Evolutionary conservation across 2,329 filamentous ascomycete species (phyloP), one percentile per base, ranked within the genome.

Genomic region (Cladosporium velox): DNA sequence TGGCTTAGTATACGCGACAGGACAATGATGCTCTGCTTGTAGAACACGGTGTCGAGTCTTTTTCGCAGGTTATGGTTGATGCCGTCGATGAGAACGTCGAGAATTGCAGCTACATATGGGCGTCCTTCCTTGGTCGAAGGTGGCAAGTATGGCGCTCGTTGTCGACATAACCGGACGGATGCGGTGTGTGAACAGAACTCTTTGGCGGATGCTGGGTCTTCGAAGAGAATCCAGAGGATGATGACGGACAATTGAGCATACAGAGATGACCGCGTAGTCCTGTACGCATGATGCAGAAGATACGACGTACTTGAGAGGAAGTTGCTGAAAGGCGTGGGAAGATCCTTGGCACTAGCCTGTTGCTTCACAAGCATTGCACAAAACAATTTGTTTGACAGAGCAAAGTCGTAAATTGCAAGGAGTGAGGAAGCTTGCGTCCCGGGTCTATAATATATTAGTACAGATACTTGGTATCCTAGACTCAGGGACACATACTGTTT

Each of bases 371-470:
- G 80, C 72, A 90, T 93, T 76, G 91, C 90, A 77, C 92, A 94
- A 78, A 99, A 98, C 10, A 97, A 84, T 79, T 97, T 98, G 81
- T 98, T 99, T 38, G 93, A 91, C 75, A 96, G 91, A 3, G 89
- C 88, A 76, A 98, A 98, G 77, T 98, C 95, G 76, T 98, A 99
- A 0, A 92, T 90, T 0, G 92, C 89, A 38, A 99, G 84, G 4
- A 98, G 80, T 2, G 96, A 84, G 4, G 93, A 89, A 18, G 92
- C 91, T 77, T 93, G 89, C 66, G 89, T 86, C 2, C 89, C 88
- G 1, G 95, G 95, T 70, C 92, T 96, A 69, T 77, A 60, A 69
- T 69, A 35, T 52, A 35, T 47, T 18, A 34, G 58, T 26, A 55
- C 7, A 44, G 49, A 66, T 21, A 24, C 15, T 21, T 34, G 2